Evolutionary conservation across 108 stramenopile species (phyloP), one percentile per base, ranked within the genome.

Genomic region (Fistulifera pelliculosa): DNA sequence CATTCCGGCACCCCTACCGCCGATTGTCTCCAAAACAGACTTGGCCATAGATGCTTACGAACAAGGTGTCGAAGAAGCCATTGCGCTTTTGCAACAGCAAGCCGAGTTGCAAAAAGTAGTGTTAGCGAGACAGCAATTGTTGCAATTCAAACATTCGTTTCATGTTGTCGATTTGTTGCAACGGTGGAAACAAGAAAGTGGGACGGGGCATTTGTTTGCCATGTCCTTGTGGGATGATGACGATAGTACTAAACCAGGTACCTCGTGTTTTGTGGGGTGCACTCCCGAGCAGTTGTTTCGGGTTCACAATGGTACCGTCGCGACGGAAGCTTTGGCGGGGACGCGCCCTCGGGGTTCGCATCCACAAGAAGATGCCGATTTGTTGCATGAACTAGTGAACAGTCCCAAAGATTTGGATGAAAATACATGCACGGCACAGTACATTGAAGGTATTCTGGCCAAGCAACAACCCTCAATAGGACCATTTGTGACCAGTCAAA

Each of bases 261-360:
- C 40, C 8, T 19, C 21, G 49, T n/a, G 47, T 44, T 22, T 24
- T 23, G 13, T 92, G 52, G 86, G 85, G 10, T 87, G 86, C 54
- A 75, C 90, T 16, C 90, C 90, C 3, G 90, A 92, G 64, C 69
- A 84, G 11, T 52, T 92, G 16, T 92, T 92, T 64, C 68, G 66
- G 24, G 69, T 90, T 15, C 11, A 54, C 42, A 52, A 47, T 25
- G 10, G 13, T 15, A 49, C 16, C 26, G 76, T 89, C 12, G 54
- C 66, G 18, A 75, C 86, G 0, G 90, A 92, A 67, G 90, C 90
- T 13, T 64, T 92, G 16, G 90, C 90, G 14, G 90, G 90, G 15
- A 92, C 90, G 1, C 60, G 90, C 35, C 82, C 79, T 18, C 65
- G 90, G 42, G 85, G 90, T 6, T 70, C 76, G n/a, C 77, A 81